These are phyloP conservation scores for Quercus robur DNA, from an alignment of 306 rosid genomes.

Conservation along the genomic window DNA sequence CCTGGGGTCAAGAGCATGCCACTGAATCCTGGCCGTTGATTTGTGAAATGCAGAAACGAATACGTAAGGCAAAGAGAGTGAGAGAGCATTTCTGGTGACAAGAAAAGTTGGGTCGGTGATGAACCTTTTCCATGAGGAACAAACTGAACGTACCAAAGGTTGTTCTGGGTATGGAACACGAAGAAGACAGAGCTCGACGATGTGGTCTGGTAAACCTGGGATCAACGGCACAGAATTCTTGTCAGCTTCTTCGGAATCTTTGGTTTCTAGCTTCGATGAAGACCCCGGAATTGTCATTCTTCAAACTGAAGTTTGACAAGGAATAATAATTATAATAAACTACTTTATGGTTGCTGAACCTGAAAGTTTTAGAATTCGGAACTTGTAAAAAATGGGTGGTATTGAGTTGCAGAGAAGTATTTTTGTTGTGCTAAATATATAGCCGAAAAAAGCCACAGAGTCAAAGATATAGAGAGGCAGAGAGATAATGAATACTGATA, in stretches of 20 bases:
- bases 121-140: constrained; percentile 58
- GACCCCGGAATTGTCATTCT: constrained; percentile 14
- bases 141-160: constrained; percentile 51
- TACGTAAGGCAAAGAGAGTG: constrained; percentile 35
- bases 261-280: neutral
- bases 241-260: neutral
- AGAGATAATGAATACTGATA: no score
- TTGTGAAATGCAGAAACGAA: constrained; percentile 45
- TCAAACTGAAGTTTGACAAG: neutral
- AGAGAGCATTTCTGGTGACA: constrained; percentile 25
- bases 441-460: no score
- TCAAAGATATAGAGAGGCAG: no score
- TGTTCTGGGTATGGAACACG: constrained; percentile 66
- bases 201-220: constrained; percentile 58
- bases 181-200: constrained; percentile 63
- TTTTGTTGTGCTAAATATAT: no score
- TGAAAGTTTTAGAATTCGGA: neutral
- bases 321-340: no score
- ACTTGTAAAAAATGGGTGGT: no score
- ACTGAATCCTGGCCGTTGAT: constrained; percentile 40
- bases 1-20: constrained; percentile 64
- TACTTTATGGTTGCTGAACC: neutral
- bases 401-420: no score
- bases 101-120: constrained; percentile 34
- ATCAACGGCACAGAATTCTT: constrained; percentile 33